Evolutionary conservation across 495 filamentous ascomycete genomes (phyloP).

Genomic region (Aspergillus heteromorphus): DNA sequence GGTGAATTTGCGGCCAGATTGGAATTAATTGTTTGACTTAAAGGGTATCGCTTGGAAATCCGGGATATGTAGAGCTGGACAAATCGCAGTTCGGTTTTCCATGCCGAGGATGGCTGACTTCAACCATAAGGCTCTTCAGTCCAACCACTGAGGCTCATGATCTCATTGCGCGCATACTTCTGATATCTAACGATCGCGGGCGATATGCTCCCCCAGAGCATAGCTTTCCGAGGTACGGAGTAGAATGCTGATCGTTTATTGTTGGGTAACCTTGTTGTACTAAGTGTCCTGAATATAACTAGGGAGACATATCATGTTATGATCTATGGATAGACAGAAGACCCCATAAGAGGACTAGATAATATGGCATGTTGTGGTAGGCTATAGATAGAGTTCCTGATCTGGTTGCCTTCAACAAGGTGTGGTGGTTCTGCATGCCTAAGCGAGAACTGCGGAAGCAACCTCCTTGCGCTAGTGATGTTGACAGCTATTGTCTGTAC

Average conservation of each 20-base stretch:
- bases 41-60: no score
- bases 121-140: no score
- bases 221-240: no score
- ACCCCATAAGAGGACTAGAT: background rate
- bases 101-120: no score
- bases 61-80: background rate
- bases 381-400: background rate
- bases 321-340: background rate
- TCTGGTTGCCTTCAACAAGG: background rate
- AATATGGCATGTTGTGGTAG: background rate
- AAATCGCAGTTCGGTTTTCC: background rate
- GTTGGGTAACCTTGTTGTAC: no score
- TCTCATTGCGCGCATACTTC: background rate
- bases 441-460: conserved; percentile 13
- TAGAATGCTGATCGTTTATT: no score
- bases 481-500: conserved; percentile 31
- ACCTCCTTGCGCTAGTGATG: conserved; percentile 30
- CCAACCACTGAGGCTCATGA: background rate
- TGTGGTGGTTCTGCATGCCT: conserved; percentile 7
- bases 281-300: background rate
- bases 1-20: background rate
- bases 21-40: background rate
- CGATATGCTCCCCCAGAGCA: no score
- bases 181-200: background rate
- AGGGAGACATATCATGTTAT: background rate